Evolutionary conservation across 495 filamentous ascomycete genomes (phyloP), one percentile per base, ranked within the genome.

Genomic region (Thozetella sp.): DNA sequence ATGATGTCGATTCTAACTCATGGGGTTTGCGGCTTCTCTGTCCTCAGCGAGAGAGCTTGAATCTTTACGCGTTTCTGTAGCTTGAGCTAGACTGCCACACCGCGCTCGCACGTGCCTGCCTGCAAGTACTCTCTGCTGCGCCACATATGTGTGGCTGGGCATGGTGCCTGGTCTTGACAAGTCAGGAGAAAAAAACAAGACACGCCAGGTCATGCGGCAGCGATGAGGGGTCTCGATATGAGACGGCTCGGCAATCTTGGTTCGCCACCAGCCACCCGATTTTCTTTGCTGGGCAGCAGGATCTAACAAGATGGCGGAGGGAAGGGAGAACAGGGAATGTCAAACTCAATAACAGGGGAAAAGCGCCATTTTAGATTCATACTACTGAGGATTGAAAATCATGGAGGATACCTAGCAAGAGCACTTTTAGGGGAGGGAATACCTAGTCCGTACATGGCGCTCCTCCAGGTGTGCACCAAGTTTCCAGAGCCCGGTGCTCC

Each of bases 361-460:
- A n/a, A 48, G n/a, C 43, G 43, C n/a, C 43, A 48, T 56, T 25
- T 56, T 45, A 25, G 30, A 56, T 56, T 56, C 54, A 56, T 56
- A 45, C 54, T 56, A 43, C 54, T 23, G 34, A 26, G 23, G 37
- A 56, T 23, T 56, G 34, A 56, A 19, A 25, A 25, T 56, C 34
- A 24, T 25, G 15, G 3, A 22, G 34, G 22, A 46, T 15, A n/a
- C 22, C 55, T 48, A 48, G 43, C 43, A 48, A 48, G 43, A 48
- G 43, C 43, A 48, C 43, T 48, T 48, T 48, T 48, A n/a, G 43
- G 43, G 6, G 43, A 20, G n/a, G 12, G 4, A 48, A 4, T n/a
- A 48, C 20, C 43, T 37, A 37, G 43, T 20, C 12, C n/a, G n/a
- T n/a, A n/a, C n/a, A 19, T 9, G 9, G 43, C 20, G 43, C 43